Evolutionary conservation across 208 protist genomes (phyloP), one percentile per base, ranked within the genome.

Genomic region (Trypanosoma mega): DNA sequence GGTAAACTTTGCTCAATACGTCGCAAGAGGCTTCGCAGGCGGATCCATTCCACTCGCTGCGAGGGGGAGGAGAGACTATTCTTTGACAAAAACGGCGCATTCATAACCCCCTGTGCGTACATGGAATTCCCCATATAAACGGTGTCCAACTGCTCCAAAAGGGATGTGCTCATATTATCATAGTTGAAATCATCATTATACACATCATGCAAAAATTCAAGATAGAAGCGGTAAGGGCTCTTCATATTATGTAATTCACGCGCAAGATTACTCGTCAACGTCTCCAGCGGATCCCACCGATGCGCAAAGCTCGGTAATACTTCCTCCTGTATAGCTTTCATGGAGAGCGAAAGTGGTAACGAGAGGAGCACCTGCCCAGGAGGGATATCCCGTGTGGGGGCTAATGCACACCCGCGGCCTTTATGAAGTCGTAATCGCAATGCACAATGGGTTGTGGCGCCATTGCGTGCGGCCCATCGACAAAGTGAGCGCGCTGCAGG

Each of bases 171-270:
- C 46, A 23, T 1, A 6, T 26, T 49, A 4, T 59, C 59, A n/a
- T 84, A 82, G 16, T 78, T 78, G 3, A 41, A 44, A 34, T 84
- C 80, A 6, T 61, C 46, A 56, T 94, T 92, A 79, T 92, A 78
- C 1, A 92, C 54, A 55, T 95, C 88, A 68, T 92, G 75, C 41
- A 95, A 67, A 58, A 95, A 91, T 67, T 95, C 85, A 18, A 89
- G 63, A 59, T 95, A 95, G 26, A 39, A 37, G 6, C 76, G 72
- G 55, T 86, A 70, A 27, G 63, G 61, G 31, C 88, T 83, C 37
- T 54, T 52, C 0, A 61, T 74, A 65, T 91, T 80, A 71, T 92
- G 78, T 36, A 95, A 79, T 27, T 89, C 71, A 14, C 85, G 88
- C 18, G 67, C 75, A n/a, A 94, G 44, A n/a, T 76, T 50, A 39